Base-by-base conservation (phyloP, 805 yeast species). In the Isabelozyma heimii region DNA sequence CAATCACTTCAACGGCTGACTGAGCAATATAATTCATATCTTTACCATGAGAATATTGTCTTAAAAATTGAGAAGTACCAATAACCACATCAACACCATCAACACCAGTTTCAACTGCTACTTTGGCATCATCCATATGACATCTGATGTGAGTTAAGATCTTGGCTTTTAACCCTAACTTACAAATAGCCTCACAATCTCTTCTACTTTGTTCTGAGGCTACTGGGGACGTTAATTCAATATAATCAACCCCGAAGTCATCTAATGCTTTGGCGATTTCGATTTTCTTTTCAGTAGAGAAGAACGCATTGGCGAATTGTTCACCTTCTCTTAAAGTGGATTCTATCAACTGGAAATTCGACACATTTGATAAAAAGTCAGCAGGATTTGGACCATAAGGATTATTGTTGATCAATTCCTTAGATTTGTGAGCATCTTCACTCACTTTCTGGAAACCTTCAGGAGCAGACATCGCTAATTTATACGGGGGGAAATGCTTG, bases 1-100 rank as follows among this genome's bases (percentile, higher is more conserved):
- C 97, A 67, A 92, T 92, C 56, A 92, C 99, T 73, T 92, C 98
- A 56, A 94, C 81, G 33, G 99, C 99, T 56, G 89, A 79, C 77
- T 92, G 87, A 63, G 98, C 95, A 67, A 92, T 92, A 75, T 91
- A 92, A 67, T 89, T 85, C 99, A 92, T 92, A 74, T 92, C 99
- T 78, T 92, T 92, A 67, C 99, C 99, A 70, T 94, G 98, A 24
- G 97, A 88, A 70, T 84, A 91, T 70, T 91, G 87, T 73, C 98
- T 85, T 63, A 94, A 79, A 70, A 91, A 94, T 70, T 88, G 96
- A 30, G 97, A 91, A 16, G 98, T 92, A 56, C 98, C 98, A 70
- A 92, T 92, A 51, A 92, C 97, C 49, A 92, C 97, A 75, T 94
- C 97, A 53, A 92, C 98, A 73, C 98, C 99, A 68, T 94, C 98